Evolutionary conservation across 495 filamentous ascomycete species (phyloP), one percentile per base, ranked within the genome.

Genomic region (Mycothermus thermophilus): DNA sequence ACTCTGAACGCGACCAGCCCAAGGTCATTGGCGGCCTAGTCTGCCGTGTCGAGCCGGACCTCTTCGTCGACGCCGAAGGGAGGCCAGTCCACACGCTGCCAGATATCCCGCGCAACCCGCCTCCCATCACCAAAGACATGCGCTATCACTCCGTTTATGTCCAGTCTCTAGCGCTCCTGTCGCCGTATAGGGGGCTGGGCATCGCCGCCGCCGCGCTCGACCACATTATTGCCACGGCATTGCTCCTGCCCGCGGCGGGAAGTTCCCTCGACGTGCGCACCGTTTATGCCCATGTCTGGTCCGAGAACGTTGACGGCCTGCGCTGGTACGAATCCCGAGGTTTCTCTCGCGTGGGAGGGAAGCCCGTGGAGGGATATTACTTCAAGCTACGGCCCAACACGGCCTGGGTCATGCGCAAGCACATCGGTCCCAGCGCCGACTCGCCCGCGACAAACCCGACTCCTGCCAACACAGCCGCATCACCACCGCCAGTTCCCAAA

Each of bases 241-340:
- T 47, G 33, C 16, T 56, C 37, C 46, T 64, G 40, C 35, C 44
- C 6, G 47, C 48, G 17, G 34, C 54, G 24, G 43, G 51, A 27
- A 55, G 43, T 3, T 58, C 59, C 13, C 67, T 74, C 27, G 59
- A 67, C 14, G 57, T 79, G 8, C 59, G 59, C 14, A 64, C 60
- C 10, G 69, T 63, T 8, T 86, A 82, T 34, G 90, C 90, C 10
- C 90, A 97, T 60, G 90, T 96, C 2, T 95, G 93, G 78, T 83
- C 90, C 40, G 75, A 78, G 38, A 96, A 97, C 50, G 69, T 72
- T 8, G 90, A 93, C 27, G 90, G 72, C 0, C 54, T 92, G 51
- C 69, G 72, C 38, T 97, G 90, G 90, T 97, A 97, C 64, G 43
- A 54, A 14, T 70, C 71, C 36, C 67, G 84, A n/a, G 85, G 88